phyloP scores from a whole-genome alignment of 2,329 filamentous ascomycete species.

The Drechslerella dactyloides region DNA sequence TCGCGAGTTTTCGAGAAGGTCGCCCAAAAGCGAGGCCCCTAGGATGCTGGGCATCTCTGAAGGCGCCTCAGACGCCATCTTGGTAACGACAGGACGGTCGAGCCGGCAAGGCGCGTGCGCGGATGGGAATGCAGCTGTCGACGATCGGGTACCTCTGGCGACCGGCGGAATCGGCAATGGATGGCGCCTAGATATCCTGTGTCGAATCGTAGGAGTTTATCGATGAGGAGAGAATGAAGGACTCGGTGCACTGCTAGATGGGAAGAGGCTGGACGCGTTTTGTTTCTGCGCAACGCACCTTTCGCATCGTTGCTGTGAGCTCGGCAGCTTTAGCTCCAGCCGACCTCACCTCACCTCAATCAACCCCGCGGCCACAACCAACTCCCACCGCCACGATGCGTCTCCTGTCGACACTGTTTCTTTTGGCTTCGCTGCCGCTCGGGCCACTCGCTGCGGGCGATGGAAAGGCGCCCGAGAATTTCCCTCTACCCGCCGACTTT shows the following conservation, averaged over 20 bases:
- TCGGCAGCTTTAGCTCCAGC: not conserved
- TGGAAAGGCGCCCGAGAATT: slow-evolving; percentile 19
- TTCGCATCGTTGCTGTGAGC: slow-evolving; percentile 20
- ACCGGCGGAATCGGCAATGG: slow-evolving; percentile 12
- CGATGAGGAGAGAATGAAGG: not conserved
- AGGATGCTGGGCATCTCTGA: slow-evolving; percentile 33
- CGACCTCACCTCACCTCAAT: slow-evolving; percentile 6
- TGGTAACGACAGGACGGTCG: slow-evolving; percentile 8
- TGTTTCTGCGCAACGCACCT: slow-evolving; percentile 44
- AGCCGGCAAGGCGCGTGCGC: not conserved
- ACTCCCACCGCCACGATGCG: slow-evolving; percentile 35
- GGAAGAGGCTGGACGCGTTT: slow-evolving; percentile 49
- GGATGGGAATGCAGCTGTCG: not conserved
- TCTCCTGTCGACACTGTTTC: slow-evolving; percentile 23
- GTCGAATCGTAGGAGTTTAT: not conserved
- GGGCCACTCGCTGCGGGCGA: slow-evolving; percentile 10
- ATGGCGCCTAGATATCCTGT: not conserved
- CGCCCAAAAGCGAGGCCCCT: slow-evolving; percentile 52
- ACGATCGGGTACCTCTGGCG: slow-evolving; percentile 1
- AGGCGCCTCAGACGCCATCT: slow-evolving; percentile 46
- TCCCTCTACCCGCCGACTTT: slow-evolving; percentile 38
- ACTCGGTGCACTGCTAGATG: slow-evolving; percentile 10
- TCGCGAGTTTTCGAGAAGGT: slow-evolving; percentile 55
- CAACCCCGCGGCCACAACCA: slow-evolving; percentile 3
- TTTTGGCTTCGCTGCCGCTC: slow-evolving; percentile 27